phyloP scores from a whole-genome alignment of 2,329 filamentous ascomycete species.

The Ophiostoma montium region DNA sequence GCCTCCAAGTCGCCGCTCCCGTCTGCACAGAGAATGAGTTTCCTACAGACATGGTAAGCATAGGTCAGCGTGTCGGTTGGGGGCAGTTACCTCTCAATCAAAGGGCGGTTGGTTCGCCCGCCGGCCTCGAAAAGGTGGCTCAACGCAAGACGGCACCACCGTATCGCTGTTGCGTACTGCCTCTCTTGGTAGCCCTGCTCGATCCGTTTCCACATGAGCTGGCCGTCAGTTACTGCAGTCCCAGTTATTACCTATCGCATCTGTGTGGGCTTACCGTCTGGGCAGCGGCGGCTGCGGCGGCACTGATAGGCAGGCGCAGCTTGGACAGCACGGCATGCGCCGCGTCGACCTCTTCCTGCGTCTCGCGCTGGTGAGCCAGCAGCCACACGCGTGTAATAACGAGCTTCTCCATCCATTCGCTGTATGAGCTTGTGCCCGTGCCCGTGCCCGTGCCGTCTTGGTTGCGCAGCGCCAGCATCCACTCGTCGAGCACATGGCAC shows the following conservation, averaged over 20 bases:
- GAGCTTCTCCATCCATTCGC: conserved; percentile 53
- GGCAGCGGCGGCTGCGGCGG: conserved; percentile 49
- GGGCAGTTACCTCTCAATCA: conserved; percentile 38
- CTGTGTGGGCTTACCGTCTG: conserved; percentile 30
- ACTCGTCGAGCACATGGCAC: conserved; percentile 41
- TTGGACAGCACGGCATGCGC: conserved; percentile 26
- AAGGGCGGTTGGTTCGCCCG: conserved; percentile 51
- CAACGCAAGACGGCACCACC: conserved; percentile 59
- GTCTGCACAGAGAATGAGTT: conserved; percentile 56
- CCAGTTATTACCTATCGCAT: conserved; percentile 28
- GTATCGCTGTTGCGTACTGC: conserved; percentile 39
- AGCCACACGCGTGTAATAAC: conserved; percentile 57
- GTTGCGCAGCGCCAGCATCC: conserved; percentile 39
- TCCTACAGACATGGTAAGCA: conserved; percentile 21
- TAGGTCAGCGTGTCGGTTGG: no score
- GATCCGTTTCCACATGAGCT: conserved; percentile 66
- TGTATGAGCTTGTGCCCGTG: conserved; percentile 12
- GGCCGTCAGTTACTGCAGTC: conserved; percentile 25
- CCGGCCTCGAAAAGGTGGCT: conserved; percentile 52
- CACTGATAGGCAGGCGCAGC: conserved; percentile 33
- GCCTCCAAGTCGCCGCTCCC: conserved; percentile 37
- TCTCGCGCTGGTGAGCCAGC: conserved; percentile 32
- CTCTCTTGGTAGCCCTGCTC: conserved; percentile 41
- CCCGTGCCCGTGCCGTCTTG: conserved; percentile 17
- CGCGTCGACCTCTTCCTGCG: conserved; percentile 16